Evolutionary conservation across 208 protist genomes (phyloP).

Genomic region (Trypanosoma platydactyli): DNA sequence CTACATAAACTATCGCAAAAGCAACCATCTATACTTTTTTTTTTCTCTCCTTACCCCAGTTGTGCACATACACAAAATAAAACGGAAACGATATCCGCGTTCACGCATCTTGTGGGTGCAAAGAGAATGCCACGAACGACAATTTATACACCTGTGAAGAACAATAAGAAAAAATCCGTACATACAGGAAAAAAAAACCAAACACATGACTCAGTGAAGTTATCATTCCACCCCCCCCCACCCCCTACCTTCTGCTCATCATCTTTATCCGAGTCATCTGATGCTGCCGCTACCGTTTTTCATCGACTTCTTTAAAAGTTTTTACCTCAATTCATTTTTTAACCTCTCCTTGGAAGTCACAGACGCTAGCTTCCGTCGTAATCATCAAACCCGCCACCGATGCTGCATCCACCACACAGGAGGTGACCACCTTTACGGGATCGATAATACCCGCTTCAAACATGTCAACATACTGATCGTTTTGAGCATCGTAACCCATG

Average conservation of each 20-base stretch:
- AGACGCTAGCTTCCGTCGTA: conserved; percentile 98
- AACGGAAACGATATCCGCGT: background rate
- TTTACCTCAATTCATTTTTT: background rate
- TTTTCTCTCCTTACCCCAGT: too few species aligned
- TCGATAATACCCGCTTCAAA: conserved; percentile 99
- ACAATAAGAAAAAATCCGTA: too few species aligned
- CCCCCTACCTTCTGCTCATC: background rate
- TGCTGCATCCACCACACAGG: conserved; percentile 96
- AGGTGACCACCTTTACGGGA: conserved; percentile 98
- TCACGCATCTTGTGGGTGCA: background rate
- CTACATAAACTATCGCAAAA: too few species aligned
- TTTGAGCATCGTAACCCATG: conserved; percentile 97
- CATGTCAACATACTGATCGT: conserved; percentile 97
- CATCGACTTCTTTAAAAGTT: background rate
- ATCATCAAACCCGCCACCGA: conserved; percentile 99
- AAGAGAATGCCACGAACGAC: background rate
- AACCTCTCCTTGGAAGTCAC: conserved; percentile 54
- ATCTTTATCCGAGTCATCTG: background rate
- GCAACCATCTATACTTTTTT: too few species aligned
- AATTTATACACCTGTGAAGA: background rate
- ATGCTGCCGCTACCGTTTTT: background rate
- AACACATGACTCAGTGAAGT: too few species aligned
- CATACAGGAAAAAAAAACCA: too few species aligned
- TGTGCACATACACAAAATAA: too few species aligned
- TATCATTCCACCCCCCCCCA: too few species aligned